phyloP scores from a whole-genome alignment of 768 basidiomycete genomes.

The Punctularia strigosozonata region DNA sequence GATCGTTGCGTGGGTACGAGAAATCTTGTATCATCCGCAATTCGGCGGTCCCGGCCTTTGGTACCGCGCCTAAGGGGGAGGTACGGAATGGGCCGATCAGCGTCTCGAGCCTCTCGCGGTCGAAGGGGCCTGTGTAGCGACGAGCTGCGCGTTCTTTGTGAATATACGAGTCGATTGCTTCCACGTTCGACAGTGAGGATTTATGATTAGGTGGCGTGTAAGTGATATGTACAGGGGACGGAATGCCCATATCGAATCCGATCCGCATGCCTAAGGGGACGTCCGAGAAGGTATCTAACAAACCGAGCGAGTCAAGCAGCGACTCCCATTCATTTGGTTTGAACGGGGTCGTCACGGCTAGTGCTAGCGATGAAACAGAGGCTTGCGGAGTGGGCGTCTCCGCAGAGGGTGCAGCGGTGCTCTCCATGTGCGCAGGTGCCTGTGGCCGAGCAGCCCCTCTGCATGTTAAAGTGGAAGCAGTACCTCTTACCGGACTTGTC shows the following conservation, averaged over 20 bases:
- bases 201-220: constrained; percentile 1
- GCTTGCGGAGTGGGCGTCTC: constrained; percentile 14
- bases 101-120: constrained; percentile 5
- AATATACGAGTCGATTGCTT: background rate
- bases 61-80: constrained; percentile 27
- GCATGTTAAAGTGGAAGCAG: constrained; percentile 19
- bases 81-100: constrained; percentile 29
- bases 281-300: constrained; percentile 15
- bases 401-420: constrained; percentile 23
- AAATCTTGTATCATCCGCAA: constrained; percentile 22
- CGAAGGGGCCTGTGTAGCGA: constrained; percentile 4
- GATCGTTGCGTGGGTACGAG: constrained; percentile 10
- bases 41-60: constrained; percentile 17
- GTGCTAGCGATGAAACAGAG: constrained; percentile 15
- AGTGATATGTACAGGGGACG: constrained; percentile 5
- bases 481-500: too few relatives aligned
- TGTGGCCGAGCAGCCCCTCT: constrained; percentile 13
- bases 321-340: constrained; percentile 8
- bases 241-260: constrained; percentile 26
- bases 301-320: constrained; percentile 6
- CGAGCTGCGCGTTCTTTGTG: constrained; percentile 5
- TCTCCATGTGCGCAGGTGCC: constrained; percentile 11
- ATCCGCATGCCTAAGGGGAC: constrained; percentile 18
- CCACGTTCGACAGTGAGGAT: background rate
- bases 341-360: constrained; percentile 21